Conservation (phyloP, 192 early-diverging fungal species). For the Entrophospora sp. region DNA sequence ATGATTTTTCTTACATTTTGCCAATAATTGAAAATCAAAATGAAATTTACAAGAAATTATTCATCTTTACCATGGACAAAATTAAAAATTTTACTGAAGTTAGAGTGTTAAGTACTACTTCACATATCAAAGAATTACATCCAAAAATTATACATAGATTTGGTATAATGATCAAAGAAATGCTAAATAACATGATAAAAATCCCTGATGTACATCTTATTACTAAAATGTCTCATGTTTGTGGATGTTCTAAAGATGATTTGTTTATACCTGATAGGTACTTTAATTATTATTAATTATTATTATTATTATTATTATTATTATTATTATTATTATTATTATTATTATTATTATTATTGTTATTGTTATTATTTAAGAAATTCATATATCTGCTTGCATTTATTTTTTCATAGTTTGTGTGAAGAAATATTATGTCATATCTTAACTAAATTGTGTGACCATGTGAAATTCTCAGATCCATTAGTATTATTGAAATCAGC, state of each 20-base stretch:
- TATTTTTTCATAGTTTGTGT: neutral
- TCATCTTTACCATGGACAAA: neutral
- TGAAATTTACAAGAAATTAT: neutral
- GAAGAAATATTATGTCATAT: neutral
- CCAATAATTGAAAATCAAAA: neutral
- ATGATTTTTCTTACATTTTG: neutral
- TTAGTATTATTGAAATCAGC: neutral
- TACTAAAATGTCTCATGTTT: neutral
- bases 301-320: neutral
- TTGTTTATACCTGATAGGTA: neutral
- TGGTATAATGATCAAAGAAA: neutral
- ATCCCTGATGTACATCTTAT: neutral
- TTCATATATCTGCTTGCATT: neutral
- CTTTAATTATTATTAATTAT: no score
- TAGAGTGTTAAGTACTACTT: neutral
- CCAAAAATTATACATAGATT: neutral
- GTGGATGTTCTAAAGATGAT: neutral
- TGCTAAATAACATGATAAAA: neutral
- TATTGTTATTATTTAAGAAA: neutral
- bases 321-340: neutral
- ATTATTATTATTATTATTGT: neutral
- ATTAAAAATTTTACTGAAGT: neutral
- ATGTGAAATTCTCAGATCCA: neutral
- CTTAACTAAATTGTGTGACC: neutral
- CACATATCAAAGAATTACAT: neutral